A percentile compares a stretch with the other conserved stretches of the same genome.
Evolutionary conservation across 2,329 filamentous ascomycete species (phyloP).

Genomic region (Phialophora chinensis): DNA sequence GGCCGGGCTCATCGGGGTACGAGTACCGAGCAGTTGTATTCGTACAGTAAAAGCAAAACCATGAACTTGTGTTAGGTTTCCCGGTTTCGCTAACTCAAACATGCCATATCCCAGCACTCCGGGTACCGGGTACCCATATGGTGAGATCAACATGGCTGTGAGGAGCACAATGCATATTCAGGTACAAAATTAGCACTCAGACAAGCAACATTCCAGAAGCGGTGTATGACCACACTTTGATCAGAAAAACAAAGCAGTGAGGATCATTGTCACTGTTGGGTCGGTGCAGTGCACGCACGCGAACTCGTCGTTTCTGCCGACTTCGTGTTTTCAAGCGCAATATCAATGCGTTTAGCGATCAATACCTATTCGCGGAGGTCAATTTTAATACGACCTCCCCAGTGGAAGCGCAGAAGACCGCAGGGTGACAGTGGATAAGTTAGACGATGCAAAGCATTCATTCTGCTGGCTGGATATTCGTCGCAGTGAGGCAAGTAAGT

Average conservation of each 20-base stretch:
- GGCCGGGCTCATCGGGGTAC: slow-evolving; percentile 4
- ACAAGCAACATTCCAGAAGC: background rate
- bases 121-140: slow-evolving; percentile 7
- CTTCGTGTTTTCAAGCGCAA: background rate
- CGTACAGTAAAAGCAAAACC: background rate
- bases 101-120: background rate
- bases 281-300: background rate
- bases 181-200: slow-evolving; percentile 22
- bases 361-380: slow-evolving; percentile 8
- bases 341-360: background rate
- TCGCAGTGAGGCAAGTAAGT: background rate
- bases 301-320: background rate
- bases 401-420: slow-evolving; percentile 17
- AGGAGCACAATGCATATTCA: slow-evolving; percentile 8
- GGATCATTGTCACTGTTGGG: background rate
- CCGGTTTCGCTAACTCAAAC: too few species aligned
- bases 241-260: background rate
- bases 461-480: slow-evolving; percentile 5
- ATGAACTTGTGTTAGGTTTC: slow-evolving; percentile 5
- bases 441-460: slow-evolving; percentile 6
- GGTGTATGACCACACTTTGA: background rate
- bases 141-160: slow-evolving; percentile 21
- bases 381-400: slow-evolving; percentile 1
- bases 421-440: slow-evolving; percentile 19
- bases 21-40: too few species aligned